phyloP scores from a whole-genome alignment of 768 basidiomycete genomes.

The Tricholoma flavovirens region DNA sequence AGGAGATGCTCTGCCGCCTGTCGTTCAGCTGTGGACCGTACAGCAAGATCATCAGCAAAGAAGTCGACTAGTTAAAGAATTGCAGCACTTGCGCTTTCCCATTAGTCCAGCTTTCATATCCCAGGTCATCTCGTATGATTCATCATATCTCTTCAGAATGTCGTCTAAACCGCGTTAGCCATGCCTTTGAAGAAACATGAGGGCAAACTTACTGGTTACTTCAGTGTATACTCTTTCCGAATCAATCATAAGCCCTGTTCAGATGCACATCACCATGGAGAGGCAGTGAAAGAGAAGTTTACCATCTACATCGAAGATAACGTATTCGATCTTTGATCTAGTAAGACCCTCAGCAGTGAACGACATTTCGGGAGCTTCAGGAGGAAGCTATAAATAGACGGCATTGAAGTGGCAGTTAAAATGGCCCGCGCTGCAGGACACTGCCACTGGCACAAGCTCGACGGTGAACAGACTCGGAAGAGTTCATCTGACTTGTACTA shows the following conservation, averaged over 20 bases:
- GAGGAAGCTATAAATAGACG: background rate
- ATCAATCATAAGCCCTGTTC: slow-evolving; percentile 65
- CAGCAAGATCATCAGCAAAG: background rate
- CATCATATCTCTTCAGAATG: slow-evolving; percentile 66
- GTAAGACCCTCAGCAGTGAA: slow-evolving; percentile 9
- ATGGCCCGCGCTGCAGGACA: too few species aligned
- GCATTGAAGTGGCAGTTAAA: too few species aligned
- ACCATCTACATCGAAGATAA: slow-evolving; percentile 75
- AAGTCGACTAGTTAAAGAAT: background rate
- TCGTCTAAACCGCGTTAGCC: slow-evolving; percentile 40
- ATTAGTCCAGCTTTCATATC: slow-evolving; percentile 85
- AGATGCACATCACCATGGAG: background rate
- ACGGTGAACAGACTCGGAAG: too few species aligned
- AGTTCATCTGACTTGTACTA: too few species aligned
- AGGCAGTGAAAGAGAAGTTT: slow-evolving; percentile 7
- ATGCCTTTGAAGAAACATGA: slow-evolving; percentile 4
- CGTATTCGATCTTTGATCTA: slow-evolving; percentile 44
- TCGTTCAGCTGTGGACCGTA: slow-evolving; percentile 50
- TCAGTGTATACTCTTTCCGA: slow-evolving; percentile 72
- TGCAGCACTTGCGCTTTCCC: slow-evolving; percentile 61
- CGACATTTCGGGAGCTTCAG: background rate
- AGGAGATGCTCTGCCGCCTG: slow-evolving; percentile 63
- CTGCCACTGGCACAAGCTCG: too few species aligned
- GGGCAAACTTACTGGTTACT: slow-evolving; percentile 59
- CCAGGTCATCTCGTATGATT: slow-evolving; percentile 65